These are phyloP conservation scores for Hordeum marinum DNA, from an alignment of 176 grass and related monocot genomes.

Conservation along the genomic window DNA sequence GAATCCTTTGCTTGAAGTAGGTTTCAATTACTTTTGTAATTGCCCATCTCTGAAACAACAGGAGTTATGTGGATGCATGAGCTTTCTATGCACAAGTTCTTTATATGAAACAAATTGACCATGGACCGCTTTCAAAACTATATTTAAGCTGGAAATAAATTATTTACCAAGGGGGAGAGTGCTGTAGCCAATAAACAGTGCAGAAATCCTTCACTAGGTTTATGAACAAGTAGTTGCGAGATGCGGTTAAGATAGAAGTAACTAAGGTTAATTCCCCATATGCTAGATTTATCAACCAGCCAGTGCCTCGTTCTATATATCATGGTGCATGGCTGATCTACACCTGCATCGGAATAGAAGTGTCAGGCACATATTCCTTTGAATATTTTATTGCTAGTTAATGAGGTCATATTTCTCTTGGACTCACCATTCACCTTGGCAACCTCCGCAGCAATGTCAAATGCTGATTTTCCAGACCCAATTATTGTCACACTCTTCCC, in stretches of 20 bases:
- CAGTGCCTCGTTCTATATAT: conserved; percentile 68
- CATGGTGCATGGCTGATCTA: conserved; percentile 63
- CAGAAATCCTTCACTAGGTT: conserved; percentile 79
- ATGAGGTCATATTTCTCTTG: conserved; percentile 4
- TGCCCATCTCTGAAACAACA: conserved; percentile 69
- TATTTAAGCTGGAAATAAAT: background rate
- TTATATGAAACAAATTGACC: background rate
- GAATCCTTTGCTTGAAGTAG: conserved; percentile 56
- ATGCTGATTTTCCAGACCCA: conserved; percentile 75
- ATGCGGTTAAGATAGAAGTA: conserved; percentile 73
- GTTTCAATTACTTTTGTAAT: conserved; percentile 66
- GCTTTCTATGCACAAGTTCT: background rate
- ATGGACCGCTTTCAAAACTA: background rate
- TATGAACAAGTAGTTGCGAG: conserved; percentile 73
- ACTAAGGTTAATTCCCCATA: conserved; percentile 47
- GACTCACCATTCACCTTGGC: conserved; percentile 61
- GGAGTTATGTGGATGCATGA: background rate
- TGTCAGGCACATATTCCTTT: background rate
- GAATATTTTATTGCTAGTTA: conserved; percentile 9
- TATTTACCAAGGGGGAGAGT: conserved; percentile 67
- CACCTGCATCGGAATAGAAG: conserved; percentile 35
- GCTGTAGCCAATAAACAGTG: conserved; percentile 41
- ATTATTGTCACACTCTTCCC: conserved; percentile 56
- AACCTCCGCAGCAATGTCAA: conserved; percentile 76
- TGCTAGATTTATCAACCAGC: conserved; percentile 41